These are phyloP conservation scores for Carex parvula DNA, from an alignment of 176 grass and related monocot species.

Conservation along the genomic window DNA sequence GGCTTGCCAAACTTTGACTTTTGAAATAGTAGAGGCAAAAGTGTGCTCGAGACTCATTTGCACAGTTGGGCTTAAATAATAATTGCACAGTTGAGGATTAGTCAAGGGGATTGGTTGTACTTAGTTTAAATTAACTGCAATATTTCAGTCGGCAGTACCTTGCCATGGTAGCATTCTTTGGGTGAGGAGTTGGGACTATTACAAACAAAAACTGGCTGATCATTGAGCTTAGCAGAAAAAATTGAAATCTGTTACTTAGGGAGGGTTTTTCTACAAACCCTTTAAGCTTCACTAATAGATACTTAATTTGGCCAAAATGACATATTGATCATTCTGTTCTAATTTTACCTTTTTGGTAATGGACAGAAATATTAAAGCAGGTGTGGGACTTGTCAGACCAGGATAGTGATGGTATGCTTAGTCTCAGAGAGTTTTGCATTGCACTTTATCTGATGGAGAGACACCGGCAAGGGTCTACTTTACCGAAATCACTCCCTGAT, in stretches of 20 bases:
- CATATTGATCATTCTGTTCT: constrained; percentile 25
- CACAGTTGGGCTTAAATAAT: neutral
- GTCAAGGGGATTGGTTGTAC: neutral
- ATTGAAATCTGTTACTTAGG: neutral
- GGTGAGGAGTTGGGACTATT: neutral
- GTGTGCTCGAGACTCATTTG: neutral
- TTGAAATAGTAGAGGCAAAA: neutral
- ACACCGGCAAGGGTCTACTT: constrained; percentile 63
- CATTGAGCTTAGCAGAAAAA: neutral
- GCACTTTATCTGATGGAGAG: constrained; percentile 99
- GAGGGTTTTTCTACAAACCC: neutral
- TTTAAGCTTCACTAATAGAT: constrained; percentile 9
- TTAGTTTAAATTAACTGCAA: constrained; percentile 1
- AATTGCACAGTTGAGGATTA: neutral
- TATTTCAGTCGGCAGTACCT: neutral
- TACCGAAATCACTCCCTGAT: constrained; percentile 67
- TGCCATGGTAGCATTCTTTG: neutral
- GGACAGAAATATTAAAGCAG: constrained; percentile 83
- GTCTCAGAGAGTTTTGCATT: constrained; percentile 93
- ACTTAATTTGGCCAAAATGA: neutral
- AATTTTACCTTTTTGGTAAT: constrained; percentile 26
- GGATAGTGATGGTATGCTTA: constrained; percentile 99
- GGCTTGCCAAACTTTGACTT: neutral
- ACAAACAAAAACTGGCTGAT: neutral
- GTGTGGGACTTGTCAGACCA: constrained; percentile 99